Percentiles rank a stretch among this genome's conserved stretches.
phyloP scores from a whole-genome alignment of 192 early-diverging fungal species.

The Backusella parvicylindrica region DNA sequence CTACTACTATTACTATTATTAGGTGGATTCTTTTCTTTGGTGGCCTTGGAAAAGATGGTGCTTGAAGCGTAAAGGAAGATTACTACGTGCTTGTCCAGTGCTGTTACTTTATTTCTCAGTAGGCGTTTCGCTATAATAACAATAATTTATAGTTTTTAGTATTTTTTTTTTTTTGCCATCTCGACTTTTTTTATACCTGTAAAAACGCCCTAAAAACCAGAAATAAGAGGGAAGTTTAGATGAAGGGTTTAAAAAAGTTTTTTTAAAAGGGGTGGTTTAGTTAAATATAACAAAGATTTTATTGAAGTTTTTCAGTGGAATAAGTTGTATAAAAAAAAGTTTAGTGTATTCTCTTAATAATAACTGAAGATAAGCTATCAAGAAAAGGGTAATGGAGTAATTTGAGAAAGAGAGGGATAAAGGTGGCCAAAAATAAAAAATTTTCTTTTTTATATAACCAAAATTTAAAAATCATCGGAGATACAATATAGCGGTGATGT shows the following conservation, averaged over 20 bases:
- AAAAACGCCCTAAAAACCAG: slow-evolving; percentile 19
- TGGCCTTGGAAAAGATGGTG: slow-evolving; percentile 39
- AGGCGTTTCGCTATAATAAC: slow-evolving; percentile 10
- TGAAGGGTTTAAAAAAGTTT: not conserved
- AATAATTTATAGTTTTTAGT: not conserved
- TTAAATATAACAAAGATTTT: not conserved
- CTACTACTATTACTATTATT: slow-evolving; percentile 30
- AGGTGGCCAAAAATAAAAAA: not conserved
- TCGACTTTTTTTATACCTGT: not conserved
- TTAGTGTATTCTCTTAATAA: not conserved
- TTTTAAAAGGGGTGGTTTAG: not conserved
- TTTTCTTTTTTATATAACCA: not conserved
- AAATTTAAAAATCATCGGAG: not conserved
- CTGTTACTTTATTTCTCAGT: slow-evolving; percentile 27
- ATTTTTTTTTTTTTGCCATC: not conserved
- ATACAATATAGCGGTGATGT: not conserved
- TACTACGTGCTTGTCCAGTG: slow-evolving; percentile 38
- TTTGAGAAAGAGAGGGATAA: not conserved
- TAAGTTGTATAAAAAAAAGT: not conserved
- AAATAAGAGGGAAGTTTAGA: slow-evolving; percentile 7
- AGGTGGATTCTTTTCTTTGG: slow-evolving; percentile 31
- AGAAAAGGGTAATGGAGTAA: slow-evolving; percentile 3
- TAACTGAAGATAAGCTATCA: not conserved
- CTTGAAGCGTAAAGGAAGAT: slow-evolving; percentile 40
- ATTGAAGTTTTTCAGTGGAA: not conserved